A percentile compares a stretch with the other conserved stretches of the same genome.
phyloP scores from a whole-genome alignment of 371 early-diverging fungal genomes.

The Furculomyces boomerangus region DNA sequence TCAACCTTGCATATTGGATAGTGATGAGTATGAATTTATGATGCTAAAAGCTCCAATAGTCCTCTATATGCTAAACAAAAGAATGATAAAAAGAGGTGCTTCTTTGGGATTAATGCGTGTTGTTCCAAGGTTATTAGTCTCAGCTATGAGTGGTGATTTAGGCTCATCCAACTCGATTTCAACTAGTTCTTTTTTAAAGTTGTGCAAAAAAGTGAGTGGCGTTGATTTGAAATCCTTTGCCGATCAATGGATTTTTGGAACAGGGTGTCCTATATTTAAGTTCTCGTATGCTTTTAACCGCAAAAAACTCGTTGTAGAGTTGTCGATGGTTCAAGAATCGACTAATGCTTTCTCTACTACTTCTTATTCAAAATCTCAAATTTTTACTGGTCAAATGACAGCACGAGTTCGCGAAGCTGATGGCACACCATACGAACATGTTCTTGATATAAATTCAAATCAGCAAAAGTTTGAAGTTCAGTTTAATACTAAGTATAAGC shows the following conservation, averaged over 20 bases:
- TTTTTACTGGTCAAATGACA: constrained; percentile 61
- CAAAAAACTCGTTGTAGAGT: constrained; percentile 85
- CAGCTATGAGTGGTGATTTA: constrained; percentile 69
- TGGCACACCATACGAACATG: constrained; percentile 83
- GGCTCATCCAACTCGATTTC: constrained; percentile 44
- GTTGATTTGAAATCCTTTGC: constrained; percentile 63
- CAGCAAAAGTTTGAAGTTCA: constrained; percentile 67
- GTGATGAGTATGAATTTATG: constrained; percentile 60
- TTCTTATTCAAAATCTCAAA: constrained; percentile 25
- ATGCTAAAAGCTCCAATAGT: constrained; percentile 72
- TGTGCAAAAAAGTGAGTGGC: constrained; percentile 63
- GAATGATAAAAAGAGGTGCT: constrained; percentile 68
- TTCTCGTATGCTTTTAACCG: constrained; percentile 69
- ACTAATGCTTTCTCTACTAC: constrained; percentile 36
- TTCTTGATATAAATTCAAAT: constrained; percentile 60
- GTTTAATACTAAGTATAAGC: constrained; percentile 92
- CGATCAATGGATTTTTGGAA: constrained; percentile 82
- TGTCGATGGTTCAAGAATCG: constrained; percentile 64
- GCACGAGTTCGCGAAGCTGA: constrained; percentile 86
- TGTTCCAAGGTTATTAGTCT: constrained; percentile 54
- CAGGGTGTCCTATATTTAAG: constrained; percentile 72
- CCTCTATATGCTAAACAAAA: constrained; percentile 79
- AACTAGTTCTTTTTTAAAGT: constrained; percentile 61
- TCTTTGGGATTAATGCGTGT: constrained; percentile 59
- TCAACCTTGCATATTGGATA: constrained; percentile 37